Base-by-base conservation (phyloP, 2,329 filamentous ascomycete species). In the Leptoxyphium fumago region DNA sequence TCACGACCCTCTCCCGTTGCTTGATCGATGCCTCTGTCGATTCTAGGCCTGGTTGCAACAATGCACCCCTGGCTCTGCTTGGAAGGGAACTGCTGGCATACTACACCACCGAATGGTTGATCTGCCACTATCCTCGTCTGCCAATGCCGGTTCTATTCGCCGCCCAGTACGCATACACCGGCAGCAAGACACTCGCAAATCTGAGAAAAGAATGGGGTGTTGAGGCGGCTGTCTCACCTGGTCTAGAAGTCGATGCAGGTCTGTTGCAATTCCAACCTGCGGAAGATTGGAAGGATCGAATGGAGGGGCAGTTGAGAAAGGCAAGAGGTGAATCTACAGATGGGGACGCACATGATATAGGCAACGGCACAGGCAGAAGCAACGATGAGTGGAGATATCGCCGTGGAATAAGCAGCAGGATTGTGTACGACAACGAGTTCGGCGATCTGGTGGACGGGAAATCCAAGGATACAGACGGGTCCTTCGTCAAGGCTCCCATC, bases 141-240 rank as follows among this genome's bases (percentile, higher is more conserved):
- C 91, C 91, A 43, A 83, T 91, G 74, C 67, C 75, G n/a, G 82
- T 98, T 45, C 69, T 94, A 43, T 93, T 86, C 65, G 79, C 87
- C 43, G 82, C 86, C 29, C 80, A 94, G 69, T 80, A 82, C 56
- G 87, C 84, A 40, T 96, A 86, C 61, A 74, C 80, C 40, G 91
- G 91, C 4, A 74, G 77, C 5, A 76, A 78, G 52, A 79, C 88
- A 1, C 72, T 96, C 40, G 70, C 80, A 42, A 71, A 78, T 15
- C 74, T 96, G 51, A 78, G 84, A 13, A 70, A 74, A 49, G 83
- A 91, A 66, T 98, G 91, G 91, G 91, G 91, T 65, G 78, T 96
- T 13, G 89, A 96, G 62, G 67, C 72, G 38, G 89, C 85, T n/a
- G 84, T 83, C 10, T 81, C 78, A 15, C 91, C 91, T 0, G 91